Conservation (phyloP, 345 rosid genomes). For the Clausena lansium region DNA sequence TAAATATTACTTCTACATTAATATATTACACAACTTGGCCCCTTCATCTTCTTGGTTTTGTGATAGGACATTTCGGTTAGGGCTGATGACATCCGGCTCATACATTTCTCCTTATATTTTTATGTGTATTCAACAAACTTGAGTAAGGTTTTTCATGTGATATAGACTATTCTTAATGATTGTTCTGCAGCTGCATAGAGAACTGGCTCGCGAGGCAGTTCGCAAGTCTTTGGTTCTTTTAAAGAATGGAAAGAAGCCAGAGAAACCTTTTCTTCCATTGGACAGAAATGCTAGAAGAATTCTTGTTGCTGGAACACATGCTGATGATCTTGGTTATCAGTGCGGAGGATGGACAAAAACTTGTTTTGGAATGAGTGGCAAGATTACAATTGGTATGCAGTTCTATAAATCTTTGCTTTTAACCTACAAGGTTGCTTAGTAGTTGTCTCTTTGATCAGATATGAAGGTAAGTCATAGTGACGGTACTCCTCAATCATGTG, state of each 20-base stretch:
- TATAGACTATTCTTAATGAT: not conserved
- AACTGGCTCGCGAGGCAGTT: constrained; percentile 81
- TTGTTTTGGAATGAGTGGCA: constrained; percentile 70
- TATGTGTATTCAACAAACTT: not conserved
- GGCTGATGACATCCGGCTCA: not conserved
- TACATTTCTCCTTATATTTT: not conserved
- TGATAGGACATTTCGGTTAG: not conserved
- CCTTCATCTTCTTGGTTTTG: not conserved
- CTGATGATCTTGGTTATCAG: constrained; percentile 85
- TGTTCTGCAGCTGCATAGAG: constrained; percentile 61
- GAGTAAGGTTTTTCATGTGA: not conserved
- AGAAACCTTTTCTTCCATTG: constrained; percentile 62
- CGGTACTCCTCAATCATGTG: not conserved
- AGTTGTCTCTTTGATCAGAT: not conserved
- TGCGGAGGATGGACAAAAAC: constrained; percentile 92
- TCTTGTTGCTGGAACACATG: constrained; percentile 77
- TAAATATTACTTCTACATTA: not conserved
- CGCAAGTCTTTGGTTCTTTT: constrained; percentile 80
- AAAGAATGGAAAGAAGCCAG: constrained; percentile 66
- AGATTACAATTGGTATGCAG: constrained; percentile 71
- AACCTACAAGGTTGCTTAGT: not conserved
- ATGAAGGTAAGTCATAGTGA: not conserved
- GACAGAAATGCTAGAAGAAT: constrained; percentile 61
- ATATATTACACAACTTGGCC: not conserved
- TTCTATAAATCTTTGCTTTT: not conserved